A percentile compares a stretch with the other conserved stretches of the same genome.
Conservation (phyloP, 805 yeast species). For the Ogataea haglerorum region DNA sequence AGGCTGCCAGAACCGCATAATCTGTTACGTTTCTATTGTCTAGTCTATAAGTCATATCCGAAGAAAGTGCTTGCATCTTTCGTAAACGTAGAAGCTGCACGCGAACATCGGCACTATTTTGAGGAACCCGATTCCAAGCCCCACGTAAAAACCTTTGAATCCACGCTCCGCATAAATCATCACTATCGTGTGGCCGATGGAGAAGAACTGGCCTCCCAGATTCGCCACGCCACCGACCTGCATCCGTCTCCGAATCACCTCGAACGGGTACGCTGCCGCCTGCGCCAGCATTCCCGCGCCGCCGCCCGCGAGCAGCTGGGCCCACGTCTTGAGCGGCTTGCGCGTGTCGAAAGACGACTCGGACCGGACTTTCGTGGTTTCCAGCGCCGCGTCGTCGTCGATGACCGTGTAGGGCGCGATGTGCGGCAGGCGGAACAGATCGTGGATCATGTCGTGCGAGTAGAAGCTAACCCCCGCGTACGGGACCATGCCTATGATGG, state of each 20-base stretch:
- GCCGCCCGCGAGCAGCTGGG: constrained; percentile 92
- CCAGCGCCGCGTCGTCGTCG: constrained; percentile 17
- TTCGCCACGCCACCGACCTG: constrained; percentile 85
- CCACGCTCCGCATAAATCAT: constrained; percentile 74
- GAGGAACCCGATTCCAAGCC: constrained; percentile 90
- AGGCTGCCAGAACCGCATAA: neutral
- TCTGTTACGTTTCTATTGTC: constrained; percentile 1
- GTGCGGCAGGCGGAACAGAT: constrained; percentile 62
- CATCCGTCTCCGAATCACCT: constrained; percentile 89
- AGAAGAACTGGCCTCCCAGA: constrained; percentile 50
- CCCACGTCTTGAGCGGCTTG: constrained; percentile 80
- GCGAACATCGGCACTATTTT: constrained; percentile 98
- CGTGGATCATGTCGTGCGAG: constrained; percentile 90
- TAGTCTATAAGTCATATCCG: constrained; percentile 46
- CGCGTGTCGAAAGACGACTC: constrained; percentile 43
- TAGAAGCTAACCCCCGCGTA: constrained; percentile 97
- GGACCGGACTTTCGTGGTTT: constrained; percentile 23
- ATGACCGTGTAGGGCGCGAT: constrained; percentile 52
- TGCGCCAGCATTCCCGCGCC: constrained; percentile 94
- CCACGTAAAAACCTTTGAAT: constrained; percentile 84
- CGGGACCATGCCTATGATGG: constrained; percentile 93
- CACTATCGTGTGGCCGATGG: constrained; percentile 52
- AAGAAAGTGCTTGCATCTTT: constrained; percentile 68
- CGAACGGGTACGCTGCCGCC: constrained; percentile 96
- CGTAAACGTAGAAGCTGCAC: constrained; percentile 92